phyloP scores from a whole-genome alignment of 129 eudicot genomes.

The Chrysanthemum seticuspe region DNA sequence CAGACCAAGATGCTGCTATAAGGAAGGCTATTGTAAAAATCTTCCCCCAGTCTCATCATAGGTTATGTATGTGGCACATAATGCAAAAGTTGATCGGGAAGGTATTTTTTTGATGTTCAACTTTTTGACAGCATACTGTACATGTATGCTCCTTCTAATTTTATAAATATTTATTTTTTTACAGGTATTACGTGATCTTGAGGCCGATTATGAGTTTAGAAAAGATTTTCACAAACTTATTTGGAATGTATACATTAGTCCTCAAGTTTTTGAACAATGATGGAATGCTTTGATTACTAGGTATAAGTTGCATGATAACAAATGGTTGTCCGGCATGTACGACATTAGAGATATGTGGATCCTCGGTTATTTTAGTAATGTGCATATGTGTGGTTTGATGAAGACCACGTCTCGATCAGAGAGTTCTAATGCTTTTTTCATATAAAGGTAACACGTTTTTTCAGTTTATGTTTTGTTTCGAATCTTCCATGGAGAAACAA shows the following conservation, averaged over 20 bases:
- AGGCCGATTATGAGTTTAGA: not conserved
- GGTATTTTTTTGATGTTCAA: not conserved
- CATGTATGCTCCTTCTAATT: too few relatives aligned
- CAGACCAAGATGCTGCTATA: not conserved
- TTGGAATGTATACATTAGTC: not conserved
- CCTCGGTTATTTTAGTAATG: not conserved
- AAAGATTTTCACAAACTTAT: not conserved
- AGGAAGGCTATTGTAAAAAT: not conserved
- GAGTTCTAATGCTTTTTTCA: not conserved
- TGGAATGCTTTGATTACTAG: not conserved
- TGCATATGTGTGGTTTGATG: not conserved
- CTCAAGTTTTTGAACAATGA: not conserved
- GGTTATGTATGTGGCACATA: conserved; percentile 4
- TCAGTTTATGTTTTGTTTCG: not conserved
- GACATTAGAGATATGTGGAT: not conserved
- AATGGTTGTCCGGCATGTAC: not conserved
- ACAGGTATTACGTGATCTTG: not conserved
- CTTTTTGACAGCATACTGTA: too few relatives aligned
- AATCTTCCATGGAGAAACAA: not conserved
- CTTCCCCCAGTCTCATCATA: not conserved
- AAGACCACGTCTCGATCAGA: not conserved
- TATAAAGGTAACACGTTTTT: not conserved
- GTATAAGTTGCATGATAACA: not conserved
- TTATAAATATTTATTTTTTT: too few relatives aligned
- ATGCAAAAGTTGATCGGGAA: not conserved